Conservation (phyloP, 2,329 filamentous ascomycete genomes). For the Paecilomyces fulvus region DNA sequence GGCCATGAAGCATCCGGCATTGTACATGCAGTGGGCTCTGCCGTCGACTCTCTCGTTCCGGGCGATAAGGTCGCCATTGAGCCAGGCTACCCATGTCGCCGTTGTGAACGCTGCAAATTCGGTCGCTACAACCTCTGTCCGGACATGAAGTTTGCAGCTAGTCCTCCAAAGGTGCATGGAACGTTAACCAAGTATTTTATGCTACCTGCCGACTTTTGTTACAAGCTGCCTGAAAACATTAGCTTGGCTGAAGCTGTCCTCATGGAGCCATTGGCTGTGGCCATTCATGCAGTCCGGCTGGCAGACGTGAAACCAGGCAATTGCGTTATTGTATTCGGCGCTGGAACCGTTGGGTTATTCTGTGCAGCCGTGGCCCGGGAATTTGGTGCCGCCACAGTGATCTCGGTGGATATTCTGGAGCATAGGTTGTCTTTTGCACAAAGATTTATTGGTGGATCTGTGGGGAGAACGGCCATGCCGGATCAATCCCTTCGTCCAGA, state of each 20-base stretch:
- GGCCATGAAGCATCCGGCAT: slow-evolving; percentile 28
- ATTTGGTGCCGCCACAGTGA: slow-evolving; percentile 48
- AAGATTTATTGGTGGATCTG: neutral
- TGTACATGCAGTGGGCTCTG: slow-evolving; percentile 16
- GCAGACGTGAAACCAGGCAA: slow-evolving; percentile 33
- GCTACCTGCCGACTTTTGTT: slow-evolving; percentile 31
- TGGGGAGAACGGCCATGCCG: slow-evolving; percentile 9
- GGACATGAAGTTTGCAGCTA: slow-evolving; percentile 33
- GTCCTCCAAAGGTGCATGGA: slow-evolving; percentile 29
- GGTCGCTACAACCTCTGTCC: slow-evolving; percentile 36
- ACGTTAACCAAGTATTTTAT: slow-evolving; percentile 30
- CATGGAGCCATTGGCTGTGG: slow-evolving; percentile 42
- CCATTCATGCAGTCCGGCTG: slow-evolving; percentile 37
- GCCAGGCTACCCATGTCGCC: slow-evolving; percentile 27
- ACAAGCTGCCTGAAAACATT: slow-evolving; percentile 29
- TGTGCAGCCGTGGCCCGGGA: slow-evolving; percentile 55
- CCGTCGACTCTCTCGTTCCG: slow-evolving; percentile 13
- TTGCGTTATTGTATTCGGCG: slow-evolving; percentile 50
- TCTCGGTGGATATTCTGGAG: slow-evolving; percentile 52
- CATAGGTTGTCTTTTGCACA: slow-evolving; percentile 49
- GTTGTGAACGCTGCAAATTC: slow-evolving; percentile 27
- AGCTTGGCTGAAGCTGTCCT: slow-evolving; percentile 37
- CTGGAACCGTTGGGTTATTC: slow-evolving; percentile 55
- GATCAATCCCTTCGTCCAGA: slow-evolving; percentile 7
- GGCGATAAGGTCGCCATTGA: slow-evolving; percentile 31